Evolutionary conservation across 306 rosid genomes (phyloP).

Genomic region (Trichosanthes cucumerina): DNA sequence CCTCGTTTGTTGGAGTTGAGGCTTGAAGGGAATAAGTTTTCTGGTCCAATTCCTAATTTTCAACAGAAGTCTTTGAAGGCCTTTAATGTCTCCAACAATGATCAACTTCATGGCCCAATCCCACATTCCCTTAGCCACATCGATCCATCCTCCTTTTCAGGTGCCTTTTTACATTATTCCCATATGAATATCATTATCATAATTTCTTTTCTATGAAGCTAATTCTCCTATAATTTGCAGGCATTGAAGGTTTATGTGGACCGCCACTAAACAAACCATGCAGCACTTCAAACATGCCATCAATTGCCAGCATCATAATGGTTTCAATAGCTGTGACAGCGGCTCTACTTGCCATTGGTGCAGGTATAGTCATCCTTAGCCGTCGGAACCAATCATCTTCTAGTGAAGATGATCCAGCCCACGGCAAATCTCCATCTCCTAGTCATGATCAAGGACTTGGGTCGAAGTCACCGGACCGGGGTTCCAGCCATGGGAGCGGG

Average conservation of each 20-base stretch:
- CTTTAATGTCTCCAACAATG: constrained; percentile 51
- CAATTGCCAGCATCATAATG: constrained; percentile 24
- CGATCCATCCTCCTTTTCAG: constrained; percentile 33
- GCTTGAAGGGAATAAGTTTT: constrained; percentile 52
- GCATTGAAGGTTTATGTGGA: constrained; percentile 65
- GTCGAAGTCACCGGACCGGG: constrained; percentile 11
- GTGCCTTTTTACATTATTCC: too few relatives aligned
- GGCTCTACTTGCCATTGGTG: constrained; percentile 32
- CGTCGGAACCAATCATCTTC: constrained; percentile 8
- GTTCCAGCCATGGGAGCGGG: constrained; percentile 14
- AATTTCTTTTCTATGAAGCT: background rate
- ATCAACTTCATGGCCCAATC: constrained; percentile 45
- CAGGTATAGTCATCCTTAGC: constrained; percentile 26
- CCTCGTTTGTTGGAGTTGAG: constrained; percentile 43
- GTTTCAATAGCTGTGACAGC: constrained; percentile 28
- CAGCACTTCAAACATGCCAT: constrained; percentile 6
- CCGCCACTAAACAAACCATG: constrained; percentile 37
- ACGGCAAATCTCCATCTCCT: background rate
- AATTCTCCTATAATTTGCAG: constrained; percentile 31
- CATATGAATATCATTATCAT: too few relatives aligned
- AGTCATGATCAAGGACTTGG: constrained; percentile 11
- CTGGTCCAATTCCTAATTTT: constrained; percentile 44
- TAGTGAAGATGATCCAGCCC: constrained; percentile 29
- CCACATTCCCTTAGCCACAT: constrained; percentile 25
- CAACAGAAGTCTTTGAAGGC: constrained; percentile 8